Percentiles rank a stretch among this genome's conserved stretches.
phyloP scores from a whole-genome alignment of 1,284 basidiomycete species.

The Naganishia sp. region DNA sequence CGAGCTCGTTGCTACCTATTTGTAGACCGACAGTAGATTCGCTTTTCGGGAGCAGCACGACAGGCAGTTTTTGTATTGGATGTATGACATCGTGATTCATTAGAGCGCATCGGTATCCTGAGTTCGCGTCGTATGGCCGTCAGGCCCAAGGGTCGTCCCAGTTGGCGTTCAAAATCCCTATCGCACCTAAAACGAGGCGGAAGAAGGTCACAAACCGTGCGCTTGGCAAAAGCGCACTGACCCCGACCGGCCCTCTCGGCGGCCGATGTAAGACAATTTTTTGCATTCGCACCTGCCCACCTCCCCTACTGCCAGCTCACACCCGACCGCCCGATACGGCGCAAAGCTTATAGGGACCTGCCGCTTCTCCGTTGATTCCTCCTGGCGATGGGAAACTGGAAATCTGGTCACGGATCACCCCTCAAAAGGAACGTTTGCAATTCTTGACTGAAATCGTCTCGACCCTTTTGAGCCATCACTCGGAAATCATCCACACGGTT shows the following conservation, averaged over 20 bases:
- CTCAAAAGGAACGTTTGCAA: constrained; percentile 27
- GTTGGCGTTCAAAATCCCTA: no score
- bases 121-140: neutral
- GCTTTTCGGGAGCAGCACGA: constrained; percentile 2
- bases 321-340: constrained; percentile 7
- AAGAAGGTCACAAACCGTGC: neutral
- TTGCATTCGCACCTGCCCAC: neutral
- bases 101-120: constrained; percentile 15
- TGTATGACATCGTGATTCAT: constrained; percentile 24
- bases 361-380: neutral
- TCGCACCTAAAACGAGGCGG: no score
- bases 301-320: neutral
- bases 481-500: neutral
- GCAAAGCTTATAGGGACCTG: neutral
- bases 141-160: neutral
- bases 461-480: constrained; percentile 19
- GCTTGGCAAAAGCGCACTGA: neutral
- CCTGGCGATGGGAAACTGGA: constrained; percentile 18
- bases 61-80: constrained; percentile 23
- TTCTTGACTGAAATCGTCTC: constrained; percentile 26
- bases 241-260: neutral
- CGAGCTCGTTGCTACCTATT: neutral
- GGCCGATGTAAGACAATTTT: constrained; percentile 8
- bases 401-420: constrained; percentile 27
- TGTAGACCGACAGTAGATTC: constrained; percentile 23